phyloP scores from a whole-genome alignment of 305 asterid genomes.

The Lippia alba region DNA sequence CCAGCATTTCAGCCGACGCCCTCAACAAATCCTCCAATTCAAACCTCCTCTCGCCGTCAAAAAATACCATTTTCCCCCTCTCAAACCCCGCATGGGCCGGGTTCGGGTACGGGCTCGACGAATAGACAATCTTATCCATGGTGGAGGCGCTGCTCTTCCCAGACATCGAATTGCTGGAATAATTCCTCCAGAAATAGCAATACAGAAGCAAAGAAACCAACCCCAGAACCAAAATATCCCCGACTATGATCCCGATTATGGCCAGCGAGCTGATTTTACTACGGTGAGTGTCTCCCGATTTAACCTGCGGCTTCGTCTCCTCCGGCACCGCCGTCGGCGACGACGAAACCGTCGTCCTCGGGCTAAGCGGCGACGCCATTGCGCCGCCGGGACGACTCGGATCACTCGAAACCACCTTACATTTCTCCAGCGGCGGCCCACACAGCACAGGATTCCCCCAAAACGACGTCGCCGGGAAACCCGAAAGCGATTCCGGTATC shows the following conservation, averaged over 20 bases:
- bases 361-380: slow-evolving; percentile 54
- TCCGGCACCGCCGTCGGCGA: slow-evolving; percentile 52
- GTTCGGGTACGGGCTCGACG: slow-evolving; percentile 65
- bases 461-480: slow-evolving; percentile 63
- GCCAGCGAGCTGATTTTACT: slow-evolving; percentile 55
- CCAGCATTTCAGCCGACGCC: slow-evolving; percentile 87
- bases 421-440: slow-evolving; percentile 67
- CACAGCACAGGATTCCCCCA: slow-evolving; percentile 52
- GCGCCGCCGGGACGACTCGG: slow-evolving; percentile 59
- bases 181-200: slow-evolving; percentile 53
- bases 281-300: slow-evolving; percentile 25
- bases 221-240: slow-evolving; percentile 55
- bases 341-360: slow-evolving; percentile 42
- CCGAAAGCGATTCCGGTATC: slow-evolving; percentile 66
- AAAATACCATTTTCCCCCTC: slow-evolving; percentile 72
- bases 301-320: slow-evolving; percentile 33
- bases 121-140: slow-evolving; percentile 63
- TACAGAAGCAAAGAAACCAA: slow-evolving; percentile 54
- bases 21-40: slow-evolving; percentile 80
- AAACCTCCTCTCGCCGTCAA: slow-evolving; percentile 69
- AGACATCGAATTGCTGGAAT: slow-evolving; percentile 24
- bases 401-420: slow-evolving; percentile 38
- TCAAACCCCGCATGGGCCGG: slow-evolving; percentile 43
- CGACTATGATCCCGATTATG: slow-evolving; percentile 55
- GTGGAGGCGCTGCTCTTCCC: slow-evolving; percentile 32